Evolutionary conservation across 306 rosid genomes (phyloP), one percentile per base, ranked within the genome.

Genomic region (Acacia crassicarpa): DNA sequence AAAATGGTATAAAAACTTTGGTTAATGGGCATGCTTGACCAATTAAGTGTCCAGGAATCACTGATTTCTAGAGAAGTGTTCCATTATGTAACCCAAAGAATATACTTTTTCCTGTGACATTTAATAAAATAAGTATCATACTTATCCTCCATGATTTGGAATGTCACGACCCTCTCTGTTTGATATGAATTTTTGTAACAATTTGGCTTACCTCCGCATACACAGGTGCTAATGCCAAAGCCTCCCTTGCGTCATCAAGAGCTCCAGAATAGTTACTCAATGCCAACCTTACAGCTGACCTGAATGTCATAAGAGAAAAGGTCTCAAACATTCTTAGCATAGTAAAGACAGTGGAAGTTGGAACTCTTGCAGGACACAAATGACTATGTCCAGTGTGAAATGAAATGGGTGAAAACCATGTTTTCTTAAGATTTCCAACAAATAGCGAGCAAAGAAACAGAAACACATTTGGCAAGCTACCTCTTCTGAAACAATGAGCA

Each of bases 241-340:
- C 94, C 86, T 90, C 88, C 35, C 27, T 86, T 2, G 95, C 92
- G 85, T 89, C 98, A 80, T 89, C 82, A 67, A 95, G 97, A 45
- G 97, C 97, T 53, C 89, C 97, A 32, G 86, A 44, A 82, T 81
- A 83, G 85, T 93, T 91, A 22, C 87, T 91, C 87, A 86, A 66
- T 62, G 90, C 95, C 71, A 95, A 79, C 87, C 95, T 87, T 80
- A 89, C 92, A 13, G 48, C 22, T 54, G 98, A 91, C 95, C 97
- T 94, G 85, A 79, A 87, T 49, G 33, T 67, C 72, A 68, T 62
- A 67, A 80, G 13, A 22, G 32, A 58, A 77, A 78, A 74, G 40
- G 14, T 74, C 78, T 41, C 15, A 32, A 84, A 27, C 32, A 41
- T 30, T 23, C 17, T 17, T 5, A 49, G 49, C 75, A 33, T 15